Base-by-base conservation (phyloP, 208 protist genomes). In the Crithidia thermophila region DNA sequence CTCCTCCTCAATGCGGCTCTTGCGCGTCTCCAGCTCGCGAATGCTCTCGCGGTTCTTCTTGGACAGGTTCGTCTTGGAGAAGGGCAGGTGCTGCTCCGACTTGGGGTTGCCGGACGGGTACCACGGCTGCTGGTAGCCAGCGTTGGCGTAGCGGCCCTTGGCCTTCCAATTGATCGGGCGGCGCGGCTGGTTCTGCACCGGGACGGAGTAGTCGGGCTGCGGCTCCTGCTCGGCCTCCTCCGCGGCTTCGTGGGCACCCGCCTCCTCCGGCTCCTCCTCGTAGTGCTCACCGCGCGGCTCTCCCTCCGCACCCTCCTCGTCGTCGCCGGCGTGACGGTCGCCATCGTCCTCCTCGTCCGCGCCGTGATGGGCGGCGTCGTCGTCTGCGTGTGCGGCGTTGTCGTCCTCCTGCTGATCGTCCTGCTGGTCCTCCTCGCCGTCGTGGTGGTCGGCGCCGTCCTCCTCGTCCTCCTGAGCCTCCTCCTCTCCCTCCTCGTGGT, bases 11-110 rank as follows among this genome's bases (percentile, higher is more conserved):
- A 77, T 79, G 60, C 63, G 65, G 40, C n/a, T 75, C 72, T 66
- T 85, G 39, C 77, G 79, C 5, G 55, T 71, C 75, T 94, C 85
- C 20, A 94, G 72, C 13, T 87, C 76, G 18, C 75, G 79, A 55
- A 94, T 91, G 73, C 68, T 82, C 51, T 92, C 82, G 52, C 76
- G 39, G 60, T 77, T 82, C 64, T 88, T 79, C 45, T 68, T 61
- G 23, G 82, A 84, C 27, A 85, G 82, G 33, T 68, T 67, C 25
- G 81, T 88, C 67, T 91, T 91, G n/a, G 81, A 78, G 34, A 87
- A 90, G 27, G 85, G 84, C 25, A 92, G 34, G 40, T 95, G 89
- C 49, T 77, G 66, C 36, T 95, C 79, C 6, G 49, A 80, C 16
- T 49, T 23, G 1, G 82, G 40, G 39, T 52, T 76, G 25, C 84